Conservation (phyloP, 352 stramenopile genomes). For the Thraustotheca clavata region DNA sequence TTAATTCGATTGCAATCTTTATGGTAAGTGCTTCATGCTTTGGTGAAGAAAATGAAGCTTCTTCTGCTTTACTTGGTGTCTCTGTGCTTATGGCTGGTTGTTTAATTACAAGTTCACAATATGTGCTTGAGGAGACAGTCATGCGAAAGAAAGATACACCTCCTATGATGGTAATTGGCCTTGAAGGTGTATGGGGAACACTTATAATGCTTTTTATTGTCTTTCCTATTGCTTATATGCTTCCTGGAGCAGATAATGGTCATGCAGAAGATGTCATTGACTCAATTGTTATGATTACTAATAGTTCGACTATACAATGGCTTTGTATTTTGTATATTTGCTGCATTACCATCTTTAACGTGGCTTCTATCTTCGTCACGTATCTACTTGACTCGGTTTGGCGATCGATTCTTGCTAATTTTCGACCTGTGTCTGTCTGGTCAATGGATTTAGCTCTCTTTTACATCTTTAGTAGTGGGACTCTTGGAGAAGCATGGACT, state of each 20-base stretch:
- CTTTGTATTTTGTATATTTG: slow-evolving; percentile 57
- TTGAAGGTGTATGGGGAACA: slow-evolving; percentile 82
- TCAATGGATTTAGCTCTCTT: slow-evolving; percentile 76
- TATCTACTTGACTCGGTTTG: slow-evolving; percentile 80
- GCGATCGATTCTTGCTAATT: slow-evolving; percentile 89
- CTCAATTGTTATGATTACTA: slow-evolving; percentile 21
- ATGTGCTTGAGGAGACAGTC: slow-evolving; percentile 86
- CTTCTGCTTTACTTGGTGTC: slow-evolving; percentile 45
- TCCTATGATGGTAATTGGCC: slow-evolving; percentile 76
- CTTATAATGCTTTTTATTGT: slow-evolving; percentile 64
- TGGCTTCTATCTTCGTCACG: slow-evolving; percentile 79
- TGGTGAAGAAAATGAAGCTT: slow-evolving; percentile 19
- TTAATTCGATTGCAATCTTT: slow-evolving; percentile 72
- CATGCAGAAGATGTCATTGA: slow-evolving; percentile 42
- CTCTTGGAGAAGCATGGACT: slow-evolving; percentile 74
- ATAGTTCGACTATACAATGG: slow-evolving; percentile 5
- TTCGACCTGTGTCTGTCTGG: slow-evolving; percentile 78
- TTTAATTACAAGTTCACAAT: slow-evolving; percentile 67
- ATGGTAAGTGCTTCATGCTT: slow-evolving; percentile 51
- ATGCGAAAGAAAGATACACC: slow-evolving; percentile 62
- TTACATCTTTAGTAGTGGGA: slow-evolving; percentile 56
- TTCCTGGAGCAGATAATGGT: slow-evolving; percentile 70
- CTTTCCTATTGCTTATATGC: slow-evolving; percentile 51
- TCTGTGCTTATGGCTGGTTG: slow-evolving; percentile 62
- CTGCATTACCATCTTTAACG: slow-evolving; percentile 77